Base-by-base conservation (phyloP, 495 filamentous ascomycete species). In the Halenospora varia region DNA sequence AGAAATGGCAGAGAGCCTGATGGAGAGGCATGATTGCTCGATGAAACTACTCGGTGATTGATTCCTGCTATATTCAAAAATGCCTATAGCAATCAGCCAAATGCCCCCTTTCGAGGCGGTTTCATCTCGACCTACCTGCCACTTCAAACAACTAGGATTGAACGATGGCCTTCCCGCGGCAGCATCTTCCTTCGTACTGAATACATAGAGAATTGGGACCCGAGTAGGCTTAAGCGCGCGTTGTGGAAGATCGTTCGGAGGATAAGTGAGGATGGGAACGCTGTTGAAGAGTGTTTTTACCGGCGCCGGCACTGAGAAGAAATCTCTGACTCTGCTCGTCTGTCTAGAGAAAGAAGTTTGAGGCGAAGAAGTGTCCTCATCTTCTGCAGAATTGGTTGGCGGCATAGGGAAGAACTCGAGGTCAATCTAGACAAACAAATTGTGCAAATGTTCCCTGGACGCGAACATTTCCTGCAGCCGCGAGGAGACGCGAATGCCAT, bases 131-230 rank as follows among this genome's bases (percentile, higher is more conserved):
- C 85, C 48, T 66, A 92, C 93, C 87, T 97, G 94, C 92, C 91
- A 97, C 73, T 93, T 96, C 60, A 98, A 77, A 77, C 94, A 98
- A 62, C 82, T 82, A 2, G 94, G 94, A 72, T 97, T 97, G 75
- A 89, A 96, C 49, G 88, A 93, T 19, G 91, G 90, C 22, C 75
- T 70, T 11, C 85, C 87, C 26, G 65, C 62, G 23, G 70, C 66
- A 19, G 86, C 90, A 58, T 85, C 88, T 23, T 77, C 71, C 0
- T 84, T 78, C 11, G 83, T 83, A 49, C 81, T 81, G 71, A 96
- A 97, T 26, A 96, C 75, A 67, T 92, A 92, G 15, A 98, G 75
- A 29, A 81, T 80, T 59, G 82, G 78, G 15, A 75, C 62, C 26
- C 87, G 75, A 55, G 75, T 66, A n/a, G 74, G 60, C 26, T 72